These are phyloP conservation scores for Boletellus deceptivus DNA, from an alignment of 1,284 basidiomycete species.

Conservation along the genomic window DNA sequence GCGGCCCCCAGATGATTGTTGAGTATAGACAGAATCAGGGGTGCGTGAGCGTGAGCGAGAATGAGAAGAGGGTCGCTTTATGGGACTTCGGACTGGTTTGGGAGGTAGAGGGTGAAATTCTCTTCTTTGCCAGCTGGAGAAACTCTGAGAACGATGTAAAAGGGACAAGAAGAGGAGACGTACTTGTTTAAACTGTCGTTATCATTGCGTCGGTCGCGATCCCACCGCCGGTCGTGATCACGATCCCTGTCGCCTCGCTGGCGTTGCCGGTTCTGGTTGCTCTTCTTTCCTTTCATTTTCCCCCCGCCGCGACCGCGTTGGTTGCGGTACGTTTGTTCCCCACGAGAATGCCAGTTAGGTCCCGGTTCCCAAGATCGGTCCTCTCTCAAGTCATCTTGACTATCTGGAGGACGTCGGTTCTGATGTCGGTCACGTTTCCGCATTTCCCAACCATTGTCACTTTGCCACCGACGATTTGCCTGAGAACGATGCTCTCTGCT, in stretches of 20 bases:
- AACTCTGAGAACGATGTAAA: background rate
- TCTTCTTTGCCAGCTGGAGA: slow-evolving; percentile 50
- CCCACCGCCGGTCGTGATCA: slow-evolving; percentile 42
- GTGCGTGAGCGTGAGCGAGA: slow-evolving; percentile 60
- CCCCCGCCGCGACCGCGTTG: slow-evolving; percentile 40
- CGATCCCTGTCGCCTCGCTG: slow-evolving; percentile 50
- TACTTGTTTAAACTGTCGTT: slow-evolving; percentile 72
- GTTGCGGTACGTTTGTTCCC: slow-evolving; percentile 36
- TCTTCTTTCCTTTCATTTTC: slow-evolving; percentile 38
- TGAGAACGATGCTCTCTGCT: slow-evolving; percentile 26
- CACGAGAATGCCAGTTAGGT: slow-evolving; percentile 52
- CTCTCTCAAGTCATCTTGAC: slow-evolving; percentile 34
- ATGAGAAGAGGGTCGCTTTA: slow-evolving; percentile 38
- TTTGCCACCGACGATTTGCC: slow-evolving; percentile 35
- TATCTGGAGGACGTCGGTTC: slow-evolving; percentile 29
- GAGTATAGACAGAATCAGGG: slow-evolving; percentile 63
- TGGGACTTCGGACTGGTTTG: slow-evolving; percentile 32
- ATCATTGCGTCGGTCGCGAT: slow-evolving; percentile 61
- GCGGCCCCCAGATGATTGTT: slow-evolving; percentile 59
- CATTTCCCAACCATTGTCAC: slow-evolving; percentile 40
- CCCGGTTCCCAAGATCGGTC: slow-evolving; percentile 66
- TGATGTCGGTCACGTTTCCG: slow-evolving; percentile 35
- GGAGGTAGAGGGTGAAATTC: slow-evolving; percentile 39
- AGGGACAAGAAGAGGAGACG: slow-evolving; percentile 20
- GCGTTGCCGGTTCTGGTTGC: slow-evolving; percentile 44